phyloP scores from a whole-genome alignment of 2,329 filamentous ascomycete genomes.

The Fusarium pseudonygamai region DNA sequence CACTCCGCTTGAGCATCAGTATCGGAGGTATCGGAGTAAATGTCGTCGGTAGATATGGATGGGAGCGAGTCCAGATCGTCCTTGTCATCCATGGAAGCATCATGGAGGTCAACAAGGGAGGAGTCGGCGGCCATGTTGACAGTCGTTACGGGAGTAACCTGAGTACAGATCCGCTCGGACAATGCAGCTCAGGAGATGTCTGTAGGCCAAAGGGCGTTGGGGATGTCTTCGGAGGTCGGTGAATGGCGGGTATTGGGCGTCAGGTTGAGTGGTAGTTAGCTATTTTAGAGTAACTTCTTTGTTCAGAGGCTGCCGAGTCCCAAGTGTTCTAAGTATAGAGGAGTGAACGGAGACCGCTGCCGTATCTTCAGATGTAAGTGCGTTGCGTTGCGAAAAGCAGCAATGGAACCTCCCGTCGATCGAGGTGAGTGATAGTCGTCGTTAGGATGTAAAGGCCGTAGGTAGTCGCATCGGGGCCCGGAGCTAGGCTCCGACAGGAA shows the following conservation, averaged over 20 bases:
- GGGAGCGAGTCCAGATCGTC: conserved; percentile 71
- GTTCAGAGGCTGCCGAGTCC: neutral
- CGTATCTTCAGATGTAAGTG: neutral
- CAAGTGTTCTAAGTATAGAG: neutral
- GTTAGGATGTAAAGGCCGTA: conserved; percentile 18
- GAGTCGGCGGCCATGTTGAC: conserved; percentile 54
- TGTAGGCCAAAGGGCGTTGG: neutral
- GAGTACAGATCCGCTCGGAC: neutral
- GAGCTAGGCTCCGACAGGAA: conserved; percentile 28
- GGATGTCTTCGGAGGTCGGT: neutral
- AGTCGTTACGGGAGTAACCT: neutral
- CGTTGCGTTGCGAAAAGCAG: neutral
- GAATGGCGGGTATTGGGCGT: conserved; percentile 6
- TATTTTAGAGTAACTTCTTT: neutral
- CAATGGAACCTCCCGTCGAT: neutral
- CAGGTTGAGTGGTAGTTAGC: neutral
- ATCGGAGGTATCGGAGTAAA: conserved; percentile 64
- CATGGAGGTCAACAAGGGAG: conserved; percentile 62
- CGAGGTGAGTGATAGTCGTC: conserved; percentile 16
- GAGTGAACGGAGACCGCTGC: neutral
- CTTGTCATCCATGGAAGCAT: conserved; percentile 58
- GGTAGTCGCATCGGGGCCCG: conserved; percentile 30
- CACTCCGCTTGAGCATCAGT: conserved; percentile 95
- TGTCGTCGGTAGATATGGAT: conserved; percentile 67
- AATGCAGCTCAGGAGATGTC: neutral